Base-by-base conservation (phyloP, 176 grass and related monocot species). In the Carex parvula region DNA sequence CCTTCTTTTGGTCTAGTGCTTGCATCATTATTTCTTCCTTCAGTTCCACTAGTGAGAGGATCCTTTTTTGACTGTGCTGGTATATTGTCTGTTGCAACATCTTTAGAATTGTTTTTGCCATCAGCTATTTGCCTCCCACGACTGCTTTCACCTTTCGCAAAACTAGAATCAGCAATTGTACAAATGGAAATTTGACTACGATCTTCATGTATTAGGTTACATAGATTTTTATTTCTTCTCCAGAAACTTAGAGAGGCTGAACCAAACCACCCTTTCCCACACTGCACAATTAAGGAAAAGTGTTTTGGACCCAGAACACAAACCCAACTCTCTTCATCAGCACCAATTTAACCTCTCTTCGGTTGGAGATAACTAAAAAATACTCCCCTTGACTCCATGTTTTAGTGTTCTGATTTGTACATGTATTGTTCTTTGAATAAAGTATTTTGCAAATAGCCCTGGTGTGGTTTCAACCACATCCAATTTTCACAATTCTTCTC, bases 1-100 rank as follows among this genome's bases (percentile, higher is more conserved):
- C 95, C 92, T 93, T 98, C 95, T 89, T 92, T 98, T 67, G 89
- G 89, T 87, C 95, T 91, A 66, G 86, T 79, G 62, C 88, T 84
- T 86, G 91, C 87, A 60, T 42, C 94, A 70, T 42, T 70, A 79
- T 92, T 72, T 63, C 76, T 91, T 26, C 79, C 75, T 72, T 87
- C 95, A 85, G 29, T 60, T 70, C 81, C 70, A 60, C 56, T 83
- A 60, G 70, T 58, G 53, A 69, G n/a, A 32, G 15, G 41, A 21
- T 79, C 87, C 65, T 81, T 91, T 64, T 82, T 88, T 50, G 63
- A 68, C 60, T 83, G 57, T n/a, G 54, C 83, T n/a, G 50, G 83
- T 57, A 32, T 67, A 16, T 90, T 89, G 70, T 76, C 79, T 26
- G 82, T 79, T 59, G 64, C 75, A 77, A 76, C 72, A 37, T 80